Evolutionary conservation across 1,284 basidiomycete genomes (phyloP).

Genomic region (Xerocomus amazonicus): DNA sequence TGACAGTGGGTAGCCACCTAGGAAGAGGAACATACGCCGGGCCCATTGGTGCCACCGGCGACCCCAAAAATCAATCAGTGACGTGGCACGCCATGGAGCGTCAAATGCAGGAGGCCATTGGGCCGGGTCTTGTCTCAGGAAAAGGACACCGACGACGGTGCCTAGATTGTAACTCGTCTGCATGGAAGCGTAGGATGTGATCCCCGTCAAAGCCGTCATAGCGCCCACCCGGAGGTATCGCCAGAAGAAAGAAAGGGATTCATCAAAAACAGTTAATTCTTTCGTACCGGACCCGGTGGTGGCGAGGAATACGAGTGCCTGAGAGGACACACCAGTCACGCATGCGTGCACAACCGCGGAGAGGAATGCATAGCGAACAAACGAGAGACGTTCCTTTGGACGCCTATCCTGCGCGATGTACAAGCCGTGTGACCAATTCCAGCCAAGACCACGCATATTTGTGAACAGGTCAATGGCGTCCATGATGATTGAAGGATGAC

Average conservation of each 20-base stretch:
- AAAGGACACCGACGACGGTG: not conserved
- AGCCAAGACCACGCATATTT: not conserved
- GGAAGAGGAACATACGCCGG: constrained; percentile 33
- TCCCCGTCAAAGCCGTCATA: not conserved
- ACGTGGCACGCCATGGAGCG: constrained; percentile 36
- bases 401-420: not conserved
- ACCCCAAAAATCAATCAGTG: constrained; percentile 41
- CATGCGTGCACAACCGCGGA: not conserved
- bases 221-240: not conserved
- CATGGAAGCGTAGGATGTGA: not conserved
- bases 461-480: not conserved
- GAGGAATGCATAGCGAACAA: not conserved
- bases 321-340: not conserved
- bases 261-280: not conserved
- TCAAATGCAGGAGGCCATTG: constrained; percentile 39
- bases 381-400: not conserved
- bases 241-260: not conserved
- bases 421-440: not conserved
- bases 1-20: constrained; percentile 35
- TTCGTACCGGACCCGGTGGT: not conserved
- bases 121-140: not conserved
- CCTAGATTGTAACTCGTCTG: not conserved
- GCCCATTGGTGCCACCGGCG: too few relatives aligned
- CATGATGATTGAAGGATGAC: not conserved
- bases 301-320: not conserved